A percentile compares a stretch with the other conserved stretches of the same genome.
Evolutionary conservation across 2,329 filamentous ascomycete genomes (phyloP).

Genomic region (Claviceps citrina): DNA sequence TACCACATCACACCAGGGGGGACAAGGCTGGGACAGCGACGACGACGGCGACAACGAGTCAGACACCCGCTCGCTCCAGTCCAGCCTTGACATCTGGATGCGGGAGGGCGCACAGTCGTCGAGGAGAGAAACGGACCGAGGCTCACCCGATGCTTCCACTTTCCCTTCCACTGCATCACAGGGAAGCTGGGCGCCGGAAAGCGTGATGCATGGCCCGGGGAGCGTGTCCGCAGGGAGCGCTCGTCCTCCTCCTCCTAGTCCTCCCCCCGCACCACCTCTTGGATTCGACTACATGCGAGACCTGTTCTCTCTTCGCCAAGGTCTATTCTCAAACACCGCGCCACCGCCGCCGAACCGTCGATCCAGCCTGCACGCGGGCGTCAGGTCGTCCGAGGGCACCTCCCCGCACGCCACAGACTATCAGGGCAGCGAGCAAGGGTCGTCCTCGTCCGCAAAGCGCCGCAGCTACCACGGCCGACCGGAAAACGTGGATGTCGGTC

Average conservation of each 20-base stretch:
- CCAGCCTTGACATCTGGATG: constrained; percentile 43
- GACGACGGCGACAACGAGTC: constrained; percentile 24
- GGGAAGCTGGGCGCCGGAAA: constrained; percentile 31
- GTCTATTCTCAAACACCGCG: constrained; percentile 22
- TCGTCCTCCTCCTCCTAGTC: constrained; percentile 10
- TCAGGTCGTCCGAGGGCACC: constrained; percentile 17
- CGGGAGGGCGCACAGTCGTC: constrained; percentile 33
- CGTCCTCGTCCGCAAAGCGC: constrained; percentile 11
- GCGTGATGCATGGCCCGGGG: constrained; percentile 29
- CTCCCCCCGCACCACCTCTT: too few relatives aligned
- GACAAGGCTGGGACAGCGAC: constrained; percentile 30
- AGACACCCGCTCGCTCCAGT: constrained; percentile 26
- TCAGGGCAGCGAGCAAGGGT: neutral
- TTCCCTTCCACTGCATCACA: constrained; percentile 28
- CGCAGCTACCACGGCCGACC: constrained; percentile 8
- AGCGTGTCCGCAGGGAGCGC: constrained; percentile 10
- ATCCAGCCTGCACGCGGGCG: constrained; percentile 37
- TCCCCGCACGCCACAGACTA: constrained; percentile 8
- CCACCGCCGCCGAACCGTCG: constrained; percentile 36
- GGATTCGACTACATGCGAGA: constrained; percentile 29
- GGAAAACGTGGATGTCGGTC: constrained; percentile 19
- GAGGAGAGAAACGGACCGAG: constrained; percentile 13
- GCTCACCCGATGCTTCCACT: constrained; percentile 38
- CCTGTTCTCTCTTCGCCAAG: constrained; percentile 27
- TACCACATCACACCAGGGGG: constrained; percentile 24